Percentiles rank a stretch among this genome's conserved stretches.
These are phyloP conservation scores for Dactylellina sp. DNA, from an alignment of 2,329 filamentous ascomycete genomes.

Conservation along the genomic window DNA sequence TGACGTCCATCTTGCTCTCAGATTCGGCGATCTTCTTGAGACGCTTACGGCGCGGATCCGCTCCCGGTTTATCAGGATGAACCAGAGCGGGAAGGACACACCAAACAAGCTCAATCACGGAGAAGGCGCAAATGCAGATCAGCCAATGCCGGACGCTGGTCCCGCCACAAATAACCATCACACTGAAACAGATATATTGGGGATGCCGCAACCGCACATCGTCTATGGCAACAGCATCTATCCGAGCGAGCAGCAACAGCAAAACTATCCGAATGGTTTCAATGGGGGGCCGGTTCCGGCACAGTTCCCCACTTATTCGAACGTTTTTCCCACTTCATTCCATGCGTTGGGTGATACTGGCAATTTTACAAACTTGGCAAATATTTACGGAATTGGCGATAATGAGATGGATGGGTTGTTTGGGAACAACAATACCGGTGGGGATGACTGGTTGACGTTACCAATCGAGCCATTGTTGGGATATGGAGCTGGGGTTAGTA, in stretches of 20 bases:
- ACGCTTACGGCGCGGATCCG: constrained; percentile 79
- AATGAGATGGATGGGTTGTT: constrained; percentile 52
- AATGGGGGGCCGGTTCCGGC: constrained; percentile 27
- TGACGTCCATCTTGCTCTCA: constrained; percentile 84
- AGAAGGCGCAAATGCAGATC: constrained; percentile 50
- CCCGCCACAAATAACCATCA: constrained; percentile 56
- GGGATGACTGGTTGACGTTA: constrained; percentile 68
- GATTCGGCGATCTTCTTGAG: constrained; percentile 84
- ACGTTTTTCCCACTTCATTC: constrained; percentile 52
- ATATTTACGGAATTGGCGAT: constrained; percentile 53
- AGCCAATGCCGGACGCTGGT: constrained; percentile 50
- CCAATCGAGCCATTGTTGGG: constrained; percentile 68
- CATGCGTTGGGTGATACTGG: constrained; percentile 47
- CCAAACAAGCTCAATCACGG: constrained; percentile 57
- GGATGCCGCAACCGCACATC: constrained; percentile 41
- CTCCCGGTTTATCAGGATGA: constrained; percentile 73
- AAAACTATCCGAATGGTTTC: constrained; percentile 42
- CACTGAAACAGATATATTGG: constrained; percentile 8
- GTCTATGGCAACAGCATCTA: constrained; percentile 39
- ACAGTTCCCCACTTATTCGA: constrained; percentile 45
- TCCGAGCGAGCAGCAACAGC: constrained; percentile 14
- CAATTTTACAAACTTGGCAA: constrained; percentile 51
- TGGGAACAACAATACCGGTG: constrained; percentile 42
- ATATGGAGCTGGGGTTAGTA: constrained; percentile 67
- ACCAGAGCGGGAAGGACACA: constrained; percentile 64